Base-by-base conservation (phyloP, 2,329 filamentous ascomycete species). In the Ceratocystis eucalypticola region DNA sequence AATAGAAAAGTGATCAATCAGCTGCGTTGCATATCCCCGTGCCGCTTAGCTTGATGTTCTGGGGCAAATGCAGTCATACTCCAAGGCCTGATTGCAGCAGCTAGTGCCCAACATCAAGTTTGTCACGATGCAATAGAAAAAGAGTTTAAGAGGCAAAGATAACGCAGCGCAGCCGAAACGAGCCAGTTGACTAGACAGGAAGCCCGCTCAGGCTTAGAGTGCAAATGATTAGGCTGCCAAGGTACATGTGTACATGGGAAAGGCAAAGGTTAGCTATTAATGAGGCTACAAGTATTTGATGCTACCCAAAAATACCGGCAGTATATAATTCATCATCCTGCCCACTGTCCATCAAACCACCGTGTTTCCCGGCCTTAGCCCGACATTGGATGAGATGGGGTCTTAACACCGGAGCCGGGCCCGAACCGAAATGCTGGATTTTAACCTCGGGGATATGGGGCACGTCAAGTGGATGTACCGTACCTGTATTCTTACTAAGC, bases 61-160 rank as follows among this genome's bases (percentile, higher is more conserved):
- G 55, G 28, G 28, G 55, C 55, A 59, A 25, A 59, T 37, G 28
- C 28, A 59, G 55, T 59, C 55, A 59, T 59, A n/a, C 6, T 59
- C 28, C 28, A 46, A 50, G 55, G 64, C 64, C 64, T 37, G 64
- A 66, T 41, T 57, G 41, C 33, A 44, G 55, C 57, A 62, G 57
- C 57, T 45, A 66, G 30, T 62, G 64, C 64, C 64, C 44, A 66
- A 66, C 33, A 48, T 33, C 55, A 46, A 10, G 4, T 1, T 37
- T 33, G 5, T 59, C 28, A n/a, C 28, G 28, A 59, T 59, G 12
- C 17, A 33, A 30, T 33, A 15, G n/a, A 20, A 33, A n/a, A 8
- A 6, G 28, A 17, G 55, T 30, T 59, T 12, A 7, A 37, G 55
- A 33, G 50, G 5, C 6, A 30, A 15, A 15, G 22, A 28, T 20